Conservation (phyloP, 495 filamentous ascomycete species). For the Aspergillus incahuasiensis region DNA sequence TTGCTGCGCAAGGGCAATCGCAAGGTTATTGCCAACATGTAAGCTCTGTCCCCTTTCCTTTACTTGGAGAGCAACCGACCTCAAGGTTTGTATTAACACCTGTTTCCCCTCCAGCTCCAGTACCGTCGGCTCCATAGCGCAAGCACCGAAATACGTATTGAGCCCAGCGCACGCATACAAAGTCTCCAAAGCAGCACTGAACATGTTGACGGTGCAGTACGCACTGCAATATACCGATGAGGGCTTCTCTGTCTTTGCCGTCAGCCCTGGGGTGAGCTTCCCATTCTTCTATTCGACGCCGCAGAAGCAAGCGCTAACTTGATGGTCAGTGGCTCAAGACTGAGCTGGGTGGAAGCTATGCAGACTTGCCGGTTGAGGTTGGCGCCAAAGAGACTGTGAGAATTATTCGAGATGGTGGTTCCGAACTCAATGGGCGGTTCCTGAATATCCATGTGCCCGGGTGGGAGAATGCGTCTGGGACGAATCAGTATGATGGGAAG, state of each 20-base stretch:
- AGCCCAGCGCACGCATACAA: conserved; percentile 36
- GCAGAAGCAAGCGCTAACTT: background rate
- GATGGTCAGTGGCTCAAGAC: conserved; percentile 33
- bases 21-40: conserved; percentile 43
- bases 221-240: conserved; percentile 33
- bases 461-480: conserved; percentile 1
- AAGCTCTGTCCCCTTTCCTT: too few relatives aligned
- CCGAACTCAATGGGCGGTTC: background rate
- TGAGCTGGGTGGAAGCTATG: conserved; percentile 29
- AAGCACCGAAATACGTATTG: conserved; percentile 12
- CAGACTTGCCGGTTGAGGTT: conserved; percentile 29
- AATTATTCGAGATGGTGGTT: background rate
- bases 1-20: conserved; percentile 30
- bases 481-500: conserved; percentile 5
- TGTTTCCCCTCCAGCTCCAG: background rate
- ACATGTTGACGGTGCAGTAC: conserved; percentile 48
- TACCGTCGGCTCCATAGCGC: conserved; percentile 26
- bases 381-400: conserved; percentile 11
- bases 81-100: too few relatives aligned
- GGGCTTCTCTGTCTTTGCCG: conserved; percentile 41
- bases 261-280: conserved; percentile 40
- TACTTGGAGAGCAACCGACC: too few relatives aligned
- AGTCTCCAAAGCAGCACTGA: conserved; percentile 48
- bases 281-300: background rate
- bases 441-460: conserved; percentile 13